Evolutionary conservation across 140 eudicot genomes (phyloP).

Genomic region (Flaveria floridana): DNA sequence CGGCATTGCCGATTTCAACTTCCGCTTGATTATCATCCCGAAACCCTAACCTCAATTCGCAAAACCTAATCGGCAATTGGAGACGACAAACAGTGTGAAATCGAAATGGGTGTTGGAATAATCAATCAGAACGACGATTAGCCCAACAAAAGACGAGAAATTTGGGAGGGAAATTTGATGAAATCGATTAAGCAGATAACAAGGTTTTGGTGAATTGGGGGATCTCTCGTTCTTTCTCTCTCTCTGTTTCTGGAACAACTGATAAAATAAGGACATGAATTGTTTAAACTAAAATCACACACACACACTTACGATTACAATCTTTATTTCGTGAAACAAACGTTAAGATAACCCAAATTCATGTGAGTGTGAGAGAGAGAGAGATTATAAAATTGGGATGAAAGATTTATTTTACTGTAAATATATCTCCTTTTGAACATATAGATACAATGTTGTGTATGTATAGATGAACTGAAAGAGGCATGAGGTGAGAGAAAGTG

Average conservation of each 20-base stretch:
- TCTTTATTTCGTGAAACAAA: constrained; percentile 31
- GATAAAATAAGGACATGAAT: constrained; percentile 20
- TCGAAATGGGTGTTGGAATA: constrained; percentile 14
- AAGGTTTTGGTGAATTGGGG: constrained; percentile 34
- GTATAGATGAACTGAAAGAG: constrained; percentile 42
- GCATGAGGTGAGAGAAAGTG: constrained; percentile 38
- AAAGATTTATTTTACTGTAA: constrained; percentile 27
- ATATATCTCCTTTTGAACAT: constrained; percentile 24
- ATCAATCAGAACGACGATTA: constrained; percentile 8
- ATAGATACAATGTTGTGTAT: constrained; percentile 54
- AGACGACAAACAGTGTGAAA: background rate
- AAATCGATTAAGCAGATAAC: constrained; percentile 10
- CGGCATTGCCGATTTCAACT: constrained; percentile 97
- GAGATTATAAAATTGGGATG: constrained; percentile 24
- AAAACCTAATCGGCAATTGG: constrained; percentile 22
- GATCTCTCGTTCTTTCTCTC: constrained; percentile 29
- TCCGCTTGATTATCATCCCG: constrained; percentile 82
- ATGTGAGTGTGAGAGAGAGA: constrained; percentile 19
- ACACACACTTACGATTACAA: background rate
- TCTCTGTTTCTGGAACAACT: constrained; percentile 37
- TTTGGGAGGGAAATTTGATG: constrained; percentile 32
- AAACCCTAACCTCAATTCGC: constrained; percentile 44
- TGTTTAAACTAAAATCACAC: constrained; percentile 22
- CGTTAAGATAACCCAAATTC: constrained; percentile 29
- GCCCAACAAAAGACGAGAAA: background rate